A percentile compares a stretch with the other conserved stretches of the same genome.
Evolutionary conservation across 257 asterid species (phyloP).

Genomic region (Henckelia pumila): DNA sequence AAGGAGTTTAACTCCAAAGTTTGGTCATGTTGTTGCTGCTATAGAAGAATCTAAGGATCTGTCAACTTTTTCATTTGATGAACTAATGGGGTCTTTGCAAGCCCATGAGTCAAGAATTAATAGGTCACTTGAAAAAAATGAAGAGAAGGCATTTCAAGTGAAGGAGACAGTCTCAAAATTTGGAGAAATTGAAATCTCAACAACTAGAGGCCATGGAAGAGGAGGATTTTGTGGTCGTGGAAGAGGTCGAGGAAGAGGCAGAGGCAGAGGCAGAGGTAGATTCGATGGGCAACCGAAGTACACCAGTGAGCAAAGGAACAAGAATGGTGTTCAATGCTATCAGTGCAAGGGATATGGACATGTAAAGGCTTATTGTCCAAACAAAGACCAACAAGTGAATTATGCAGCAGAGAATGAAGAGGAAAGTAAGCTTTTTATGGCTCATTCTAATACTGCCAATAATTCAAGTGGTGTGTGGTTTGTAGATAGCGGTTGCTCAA

Average conservation of each 20-base stretch:
- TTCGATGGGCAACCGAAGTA: too few relatives aligned
- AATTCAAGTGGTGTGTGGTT: not conserved
- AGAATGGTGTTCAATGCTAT: conserved; percentile 1
- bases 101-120: too few relatives aligned
- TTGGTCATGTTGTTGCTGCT: conserved; percentile 2
- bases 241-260: too few relatives aligned
- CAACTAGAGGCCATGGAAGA: too few relatives aligned
- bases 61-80: conserved; percentile 2
- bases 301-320: too few relatives aligned
- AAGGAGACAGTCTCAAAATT: too few relatives aligned
- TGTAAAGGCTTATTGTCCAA: conserved; percentile 8
- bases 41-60: conserved; percentile 22
- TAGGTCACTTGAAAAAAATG: too few relatives aligned
- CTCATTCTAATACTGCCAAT: not conserved
- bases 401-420: conserved; percentile 1
- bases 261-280: too few relatives aligned
- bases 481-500: conserved; percentile 14
- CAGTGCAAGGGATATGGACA: conserved; percentile 6
- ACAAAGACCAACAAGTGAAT: not conserved
- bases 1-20: not conserved
- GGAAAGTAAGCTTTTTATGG: conserved; percentile 17
- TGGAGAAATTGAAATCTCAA: too few relatives aligned
- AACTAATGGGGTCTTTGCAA: conserved; percentile 17
- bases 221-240: too few relatives aligned
- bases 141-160: too few relatives aligned